Percentiles rank a stretch among this genome's conserved stretches.
Conservation (phyloP, 768 basidiomycete genomes). For the Floccularia luteovirens region DNA sequence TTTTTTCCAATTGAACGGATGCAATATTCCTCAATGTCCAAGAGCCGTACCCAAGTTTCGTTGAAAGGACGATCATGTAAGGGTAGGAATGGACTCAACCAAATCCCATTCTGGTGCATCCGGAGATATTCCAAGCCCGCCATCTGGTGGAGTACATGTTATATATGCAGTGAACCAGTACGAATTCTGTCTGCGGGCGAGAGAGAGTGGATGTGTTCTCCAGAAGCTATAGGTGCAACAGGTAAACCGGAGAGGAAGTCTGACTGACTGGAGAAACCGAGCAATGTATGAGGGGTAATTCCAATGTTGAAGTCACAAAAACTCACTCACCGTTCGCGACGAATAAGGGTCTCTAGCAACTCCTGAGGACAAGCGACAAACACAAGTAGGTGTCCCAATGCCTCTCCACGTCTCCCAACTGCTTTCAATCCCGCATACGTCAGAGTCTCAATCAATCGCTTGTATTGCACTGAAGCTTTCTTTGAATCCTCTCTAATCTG, state of each 20-base stretch:
- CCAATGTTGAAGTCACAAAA: too few relatives aligned
- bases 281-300: background rate
- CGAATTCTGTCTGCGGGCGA: constrained; percentile 75
- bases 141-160: constrained; percentile 62
- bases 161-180: constrained; percentile 68
- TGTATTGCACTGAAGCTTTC: constrained; percentile 66
- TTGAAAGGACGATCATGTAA: constrained; percentile 84
- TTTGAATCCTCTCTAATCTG: constrained; percentile 53
- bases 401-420: constrained; percentile 72
- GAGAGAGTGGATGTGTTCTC: constrained; percentile 36
- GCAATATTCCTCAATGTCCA: constrained; percentile 67
- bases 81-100: constrained; percentile 72
- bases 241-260: constrained; percentile 75
- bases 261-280: constrained; percentile 39
- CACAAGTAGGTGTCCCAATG: constrained; percentile 66
- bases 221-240: constrained; percentile 37
- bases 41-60: constrained; percentile 63
- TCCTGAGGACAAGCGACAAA: constrained; percentile 65
- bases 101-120: constrained; percentile 69
- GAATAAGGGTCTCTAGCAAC: constrained; percentile 56
- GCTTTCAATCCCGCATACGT: constrained; percentile 57
- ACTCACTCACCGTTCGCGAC: constrained; percentile 61
- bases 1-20: constrained; percentile 55
- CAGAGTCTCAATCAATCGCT: constrained; percentile 52
- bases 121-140: constrained; percentile 79